phyloP scores from a whole-genome alignment of 2,329 filamentous ascomycete species.

The Trichophyton mentagrophytes region DNA sequence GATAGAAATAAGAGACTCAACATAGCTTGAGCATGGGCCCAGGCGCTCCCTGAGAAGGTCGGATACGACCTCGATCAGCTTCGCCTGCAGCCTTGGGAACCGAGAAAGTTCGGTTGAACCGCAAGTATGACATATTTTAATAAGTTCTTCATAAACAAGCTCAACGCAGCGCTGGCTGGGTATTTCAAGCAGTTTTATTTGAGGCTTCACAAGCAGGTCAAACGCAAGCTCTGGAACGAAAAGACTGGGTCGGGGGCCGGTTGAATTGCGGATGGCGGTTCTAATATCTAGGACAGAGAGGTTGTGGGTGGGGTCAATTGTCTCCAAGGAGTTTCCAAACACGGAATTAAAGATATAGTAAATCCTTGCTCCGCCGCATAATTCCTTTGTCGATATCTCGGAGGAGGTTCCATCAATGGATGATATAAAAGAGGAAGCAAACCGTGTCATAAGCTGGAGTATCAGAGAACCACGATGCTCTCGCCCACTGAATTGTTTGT shows the following conservation, averaged over 20 bases:
- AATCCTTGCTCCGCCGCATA: slow-evolving; percentile 86
- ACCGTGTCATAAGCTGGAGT: slow-evolving; percentile 93
- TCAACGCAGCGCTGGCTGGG: slow-evolving; percentile 95
- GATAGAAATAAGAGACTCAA: slow-evolving; percentile 93
- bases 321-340: slow-evolving; percentile 90
- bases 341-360: slow-evolving; percentile 99
- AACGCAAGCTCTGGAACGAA: slow-evolving; percentile 98
- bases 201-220: slow-evolving; percentile 91
- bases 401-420: slow-evolving; percentile 98
- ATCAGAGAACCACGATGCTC: slow-evolving; percentile 93
- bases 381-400: slow-evolving; percentile 95
- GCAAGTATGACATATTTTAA: slow-evolving; percentile 98
- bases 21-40: slow-evolving; percentile 77
- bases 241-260: slow-evolving; percentile 82
- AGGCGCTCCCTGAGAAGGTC: slow-evolving; percentile 86
- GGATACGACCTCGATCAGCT: slow-evolving; percentile 95
- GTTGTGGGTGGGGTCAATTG: slow-evolving; percentile 91
- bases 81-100: slow-evolving; percentile 85
- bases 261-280: slow-evolving; percentile 95
- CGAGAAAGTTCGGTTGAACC: slow-evolving; percentile 86
- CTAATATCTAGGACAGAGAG: slow-evolving; percentile 88
- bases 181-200: slow-evolving; percentile 91
- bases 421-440: slow-evolving; percentile 93
- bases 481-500: slow-evolving; percentile 94
- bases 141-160: slow-evolving; percentile 94